Base-by-base conservation (phyloP, 768 basidiomycete genomes). In the Boletellus sp. region DNA sequence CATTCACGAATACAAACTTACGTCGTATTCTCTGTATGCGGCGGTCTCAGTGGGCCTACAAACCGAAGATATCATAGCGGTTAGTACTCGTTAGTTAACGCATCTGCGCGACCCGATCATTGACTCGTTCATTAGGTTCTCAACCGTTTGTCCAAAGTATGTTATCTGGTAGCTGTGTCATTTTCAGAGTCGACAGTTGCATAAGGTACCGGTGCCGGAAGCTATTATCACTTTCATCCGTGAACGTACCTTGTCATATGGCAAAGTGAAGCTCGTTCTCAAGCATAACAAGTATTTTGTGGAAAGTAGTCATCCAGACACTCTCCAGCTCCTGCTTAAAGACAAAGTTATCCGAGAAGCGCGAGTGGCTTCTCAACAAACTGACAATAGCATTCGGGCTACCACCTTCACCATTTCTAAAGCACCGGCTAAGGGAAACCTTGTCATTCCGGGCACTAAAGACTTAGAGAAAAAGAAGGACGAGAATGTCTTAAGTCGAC, bases 1-100 rank as follows among this genome's bases (percentile, higher is more conserved):
- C 72, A 94, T 98, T 55, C 95, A 99, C 73, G 96, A 98, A 76
- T 99, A 98, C 78, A 93, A 95, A 72, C 83, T 99, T 65, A 98
- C 95, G 50, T 87, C 94, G 39, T 96, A 98, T 70, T 98, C 95
- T 16, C 76, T 99, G 15, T 98, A 99, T 69, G 96, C 96, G 52
- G 96, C 96, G 43, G 95, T 99, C 54, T 97, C 95, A 13, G 96
- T 99, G 52, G 96, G 96, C 24, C 74, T 99, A 24, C 92, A 98
- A 67, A 98, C 96, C 9, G 88, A 95, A 59, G 94, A 98, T 68
- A 98, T 98, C 60, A 96, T 98, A 69, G 93, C 94, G 76, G 95
- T 97, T 59, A 64, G 83, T 78, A 47, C 58, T 28, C 10, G 20
- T 13, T 26, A 6, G 42, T 56, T 52, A 35, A 22, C 37, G 31